Base-by-base conservation (phyloP, 371 early-diverging fungal genomes). In the Choanephora cucurbitarum region DNA sequence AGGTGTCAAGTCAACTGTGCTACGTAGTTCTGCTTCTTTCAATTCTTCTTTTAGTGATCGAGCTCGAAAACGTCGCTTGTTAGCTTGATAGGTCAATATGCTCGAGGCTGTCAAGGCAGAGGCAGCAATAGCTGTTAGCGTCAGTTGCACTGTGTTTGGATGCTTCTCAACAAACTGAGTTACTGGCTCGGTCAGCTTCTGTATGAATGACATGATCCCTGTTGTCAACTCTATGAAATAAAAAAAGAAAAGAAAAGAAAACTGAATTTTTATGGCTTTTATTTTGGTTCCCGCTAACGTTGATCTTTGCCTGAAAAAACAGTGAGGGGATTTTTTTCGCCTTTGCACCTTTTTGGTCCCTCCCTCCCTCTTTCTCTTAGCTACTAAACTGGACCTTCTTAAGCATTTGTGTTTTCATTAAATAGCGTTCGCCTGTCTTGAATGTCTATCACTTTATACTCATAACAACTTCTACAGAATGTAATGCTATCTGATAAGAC, bases 41-140 rank as follows among this genome's bases (percentile, higher is more conserved):
- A 60, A 34, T 42, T 74, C 77, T 15, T 75, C 70, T 51, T 81
- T 82, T 46, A 84, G 57, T n/a, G 69, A 53, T 54, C 58, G 67
- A 17, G 73, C 67, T n/a, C 76, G 69, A 15, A 41, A 56, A 42
- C 55, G 67, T 13, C 83, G 81, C 28, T 70, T 69, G 10, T 49
- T 55, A 15, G 66, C 54, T 45, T 81, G 84, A 17, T 70, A 62
- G 5, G 66, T 67, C 22, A 85, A 61, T 37, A 88, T 77, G 2
- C 71, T 62, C 13, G 75, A 57, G 5, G 82, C 84, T 32, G 88
- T 88, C 6, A 80, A 49, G 5, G 73, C 77, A 9, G 88, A 86
- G 11, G 86, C 87, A 3, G 84, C 78, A n/a, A 82, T 66, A 3
- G 86, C 82, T 7, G 83, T 80, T 2, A 73, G 22, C 0, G 71